A percentile compares a stretch with the other conserved stretches of the same genome.
These are phyloP conservation scores for Tylopilus rubrobrunneus DNA, from an alignment of 768 basidiomycete genomes.

Conservation along the genomic window DNA sequence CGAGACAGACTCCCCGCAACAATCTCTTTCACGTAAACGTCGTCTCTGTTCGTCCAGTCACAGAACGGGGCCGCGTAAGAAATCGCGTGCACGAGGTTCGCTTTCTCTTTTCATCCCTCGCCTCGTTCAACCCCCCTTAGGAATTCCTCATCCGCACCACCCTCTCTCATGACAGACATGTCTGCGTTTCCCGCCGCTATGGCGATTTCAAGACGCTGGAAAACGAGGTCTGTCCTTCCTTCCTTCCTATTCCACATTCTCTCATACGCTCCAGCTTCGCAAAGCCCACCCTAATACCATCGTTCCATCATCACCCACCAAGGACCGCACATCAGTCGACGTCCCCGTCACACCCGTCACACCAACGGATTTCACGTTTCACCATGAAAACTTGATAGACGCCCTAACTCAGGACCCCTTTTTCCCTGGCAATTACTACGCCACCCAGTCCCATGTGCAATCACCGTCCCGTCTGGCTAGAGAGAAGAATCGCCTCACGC, in stretches of 20 bases:
- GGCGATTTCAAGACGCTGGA: slow-evolving; percentile 92
- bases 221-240: slow-evolving; percentile 56
- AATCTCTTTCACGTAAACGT: no score
- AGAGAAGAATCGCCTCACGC: slow-evolving; percentile 93
- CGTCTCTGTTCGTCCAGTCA: no score
- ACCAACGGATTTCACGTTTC: neutral
- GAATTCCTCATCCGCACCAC: slow-evolving; percentile 94
- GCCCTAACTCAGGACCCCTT: slow-evolving; percentile 69
- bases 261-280: slow-evolving; percentile 55
- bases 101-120: neutral
- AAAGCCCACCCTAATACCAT: slow-evolving; percentile 81
- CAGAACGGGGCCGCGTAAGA: no score
- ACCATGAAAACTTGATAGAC: slow-evolving; percentile 3
- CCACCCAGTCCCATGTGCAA: neutral
- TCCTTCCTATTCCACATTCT: neutral
- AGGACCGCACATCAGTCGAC: slow-evolving; percentile 75
- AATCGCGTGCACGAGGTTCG: slow-evolving; percentile 84
- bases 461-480: slow-evolving; percentile 55
- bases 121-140: slow-evolving; percentile 36
- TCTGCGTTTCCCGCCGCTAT: slow-evolving; percentile 89
- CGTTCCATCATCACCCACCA: slow-evolving; percentile 80
- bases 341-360: slow-evolving; percentile 31
- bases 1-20: no score
- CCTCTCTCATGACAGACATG: slow-evolving; percentile 59
- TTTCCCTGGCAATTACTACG: slow-evolving; percentile 50